Conservation (phyloP, 371 early-diverging fungal species). For the Phascolomyces articulosus region DNA sequence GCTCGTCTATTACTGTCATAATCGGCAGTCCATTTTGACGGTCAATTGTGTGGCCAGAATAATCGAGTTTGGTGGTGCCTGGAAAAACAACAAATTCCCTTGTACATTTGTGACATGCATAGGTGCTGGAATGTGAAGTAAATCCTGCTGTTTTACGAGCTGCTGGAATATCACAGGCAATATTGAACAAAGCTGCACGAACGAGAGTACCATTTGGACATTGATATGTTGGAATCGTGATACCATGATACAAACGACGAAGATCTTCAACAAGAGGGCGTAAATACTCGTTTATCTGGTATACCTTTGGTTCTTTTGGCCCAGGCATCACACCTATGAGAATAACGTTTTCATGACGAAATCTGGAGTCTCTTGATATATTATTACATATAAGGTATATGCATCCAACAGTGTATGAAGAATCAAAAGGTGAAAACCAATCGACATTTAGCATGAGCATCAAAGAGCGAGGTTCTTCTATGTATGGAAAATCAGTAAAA, state of each 20-base stretch:
- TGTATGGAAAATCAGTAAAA: background rate
- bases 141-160: conserved; percentile 13
- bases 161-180: conserved; percentile 18
- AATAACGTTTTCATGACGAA: conserved; percentile 14
- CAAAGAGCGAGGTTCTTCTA: background rate
- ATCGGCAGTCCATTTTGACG: background rate
- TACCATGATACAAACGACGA: conserved; percentile 6
- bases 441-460: conserved; percentile 15
- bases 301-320: conserved; percentile 11
- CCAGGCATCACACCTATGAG: conserved; percentile 18
- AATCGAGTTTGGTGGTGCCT: background rate
- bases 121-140: background rate
- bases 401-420: conserved; percentile 6
- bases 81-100: background rate
- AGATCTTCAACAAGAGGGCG: conserved; percentile 16
- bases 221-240: conserved; percentile 3
- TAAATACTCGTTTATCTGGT: conserved; percentile 18
- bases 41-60: background rate
- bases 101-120: conserved; percentile 15
- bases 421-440: conserved; percentile 16
- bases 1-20: background rate
- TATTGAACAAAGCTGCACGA: conserved; percentile 10
- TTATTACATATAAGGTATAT: conserved; percentile 18
- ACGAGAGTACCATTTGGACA: background rate
- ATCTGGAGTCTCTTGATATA: conserved; percentile 10